Conservation (phyloP, 805 yeast species). For the Myxozyma neotropica region DNA sequence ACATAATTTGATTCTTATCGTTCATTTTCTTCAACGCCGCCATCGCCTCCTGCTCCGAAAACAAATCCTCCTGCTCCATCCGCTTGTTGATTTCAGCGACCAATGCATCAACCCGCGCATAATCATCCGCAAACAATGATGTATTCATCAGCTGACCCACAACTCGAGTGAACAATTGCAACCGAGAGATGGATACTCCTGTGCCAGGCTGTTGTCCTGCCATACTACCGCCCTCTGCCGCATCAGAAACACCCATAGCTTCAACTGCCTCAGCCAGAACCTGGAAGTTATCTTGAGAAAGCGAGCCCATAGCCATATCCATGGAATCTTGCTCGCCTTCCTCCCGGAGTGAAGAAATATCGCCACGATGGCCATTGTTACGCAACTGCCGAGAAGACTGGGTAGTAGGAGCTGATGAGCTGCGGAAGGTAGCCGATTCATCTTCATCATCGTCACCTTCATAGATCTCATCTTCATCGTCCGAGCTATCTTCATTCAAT, state of each 20-base stretch:
- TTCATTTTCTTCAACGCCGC: conserved; percentile 46
- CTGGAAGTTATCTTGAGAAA: conserved; percentile 21
- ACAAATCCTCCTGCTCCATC: conserved; percentile 47
- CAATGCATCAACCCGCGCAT: conserved; percentile 47
- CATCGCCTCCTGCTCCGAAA: conserved; percentile 43
- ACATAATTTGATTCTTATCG: conserved; percentile 44
- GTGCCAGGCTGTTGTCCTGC: conserved; percentile 38
- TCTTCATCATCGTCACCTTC: conserved; percentile 35
- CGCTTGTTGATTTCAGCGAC: conserved; percentile 49
- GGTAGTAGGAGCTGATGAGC: conserved; percentile 27
- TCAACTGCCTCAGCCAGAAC: conserved; percentile 30
- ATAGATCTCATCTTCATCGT: conserved; percentile 38
- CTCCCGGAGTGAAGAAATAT: too few relatives aligned
- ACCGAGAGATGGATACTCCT: conserved; percentile 55
- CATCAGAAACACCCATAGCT: conserved; percentile 34
- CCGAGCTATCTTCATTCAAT: conserved; percentile 44
- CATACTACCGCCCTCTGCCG: conserved; percentile 17
- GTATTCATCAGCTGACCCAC: conserved; percentile 53
- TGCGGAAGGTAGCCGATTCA: conserved; percentile 7
- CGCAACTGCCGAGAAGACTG: conserved; percentile 7
- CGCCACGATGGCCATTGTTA: background rate
- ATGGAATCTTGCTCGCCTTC: background rate
- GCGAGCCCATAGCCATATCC: conserved; percentile 5
- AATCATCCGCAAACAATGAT: conserved; percentile 47
- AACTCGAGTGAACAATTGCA: conserved; percentile 50